Evolutionary conservation across 2,329 filamentous ascomycete genomes (phyloP).

Genomic region (Pseudogymnoascus sp.): DNA sequence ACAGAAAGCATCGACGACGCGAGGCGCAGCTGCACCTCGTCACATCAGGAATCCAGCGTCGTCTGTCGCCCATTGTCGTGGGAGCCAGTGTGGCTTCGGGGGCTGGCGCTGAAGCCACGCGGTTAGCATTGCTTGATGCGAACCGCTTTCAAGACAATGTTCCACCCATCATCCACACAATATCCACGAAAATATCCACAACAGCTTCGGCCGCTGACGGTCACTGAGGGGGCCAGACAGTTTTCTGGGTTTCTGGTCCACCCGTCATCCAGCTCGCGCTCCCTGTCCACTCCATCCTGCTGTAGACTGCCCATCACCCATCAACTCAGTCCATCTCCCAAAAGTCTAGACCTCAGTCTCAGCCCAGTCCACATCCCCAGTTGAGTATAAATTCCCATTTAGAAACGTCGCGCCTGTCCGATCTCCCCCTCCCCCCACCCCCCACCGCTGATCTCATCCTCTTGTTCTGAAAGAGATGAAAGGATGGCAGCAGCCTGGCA

Average conservation of each 20-base stretch:
- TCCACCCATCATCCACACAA: neutral
- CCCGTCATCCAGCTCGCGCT: neutral
- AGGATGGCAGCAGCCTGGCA: neutral
- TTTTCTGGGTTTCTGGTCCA: neutral
- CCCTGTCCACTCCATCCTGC: neutral
- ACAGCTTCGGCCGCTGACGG: neutral
- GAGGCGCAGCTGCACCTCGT: neutral
- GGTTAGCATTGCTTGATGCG: neutral
- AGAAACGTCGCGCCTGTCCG: neutral
- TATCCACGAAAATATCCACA: neutral
- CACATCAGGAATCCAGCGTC: neutral
- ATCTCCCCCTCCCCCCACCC: neutral
- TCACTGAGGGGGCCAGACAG: neutral
- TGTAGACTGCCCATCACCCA: neutral
- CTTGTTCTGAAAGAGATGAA: slow-evolving; percentile 1
- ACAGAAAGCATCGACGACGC: neutral
- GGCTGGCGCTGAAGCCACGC: neutral
- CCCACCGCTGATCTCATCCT: neutral
- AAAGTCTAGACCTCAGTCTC: slow-evolving; percentile 2
- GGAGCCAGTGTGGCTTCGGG: neutral
- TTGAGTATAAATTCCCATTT: slow-evolving; percentile 1
- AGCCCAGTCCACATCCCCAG: slow-evolving; percentile 1
- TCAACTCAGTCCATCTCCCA: neutral
- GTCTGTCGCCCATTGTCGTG: neutral
- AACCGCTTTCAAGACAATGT: neutral